Evolutionary conservation across 2,329 filamentous ascomycete species (phyloP).

Genomic region (Dryadomyces sulphureus): DNA sequence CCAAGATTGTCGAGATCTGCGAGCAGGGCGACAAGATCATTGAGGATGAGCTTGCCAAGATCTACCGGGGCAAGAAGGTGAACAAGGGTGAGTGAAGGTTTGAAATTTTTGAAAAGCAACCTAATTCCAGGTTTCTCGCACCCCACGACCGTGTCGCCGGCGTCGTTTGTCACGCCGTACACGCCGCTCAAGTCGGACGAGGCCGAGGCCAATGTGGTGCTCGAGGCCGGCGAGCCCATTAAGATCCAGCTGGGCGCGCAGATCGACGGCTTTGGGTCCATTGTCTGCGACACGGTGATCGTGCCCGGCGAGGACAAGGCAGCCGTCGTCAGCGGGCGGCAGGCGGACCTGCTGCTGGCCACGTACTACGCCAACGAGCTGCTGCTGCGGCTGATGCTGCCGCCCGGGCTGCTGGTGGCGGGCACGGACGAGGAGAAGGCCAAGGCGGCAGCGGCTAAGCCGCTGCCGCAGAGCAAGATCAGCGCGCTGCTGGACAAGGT

Average conservation of each 20-base stretch:
- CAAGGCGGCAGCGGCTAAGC: constrained; percentile 70
- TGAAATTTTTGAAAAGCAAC: neutral
- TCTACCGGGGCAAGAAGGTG: constrained; percentile 98
- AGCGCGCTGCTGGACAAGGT: constrained; percentile 81
- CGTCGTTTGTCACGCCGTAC: constrained; percentile 90
- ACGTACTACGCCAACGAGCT: constrained; percentile 95
- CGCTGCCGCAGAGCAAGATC: constrained; percentile 75
- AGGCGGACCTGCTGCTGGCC: constrained; percentile 78
- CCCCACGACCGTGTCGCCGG: constrained; percentile 88
- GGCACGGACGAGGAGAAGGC: constrained; percentile 92
- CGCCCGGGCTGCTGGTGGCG: constrained; percentile 68
- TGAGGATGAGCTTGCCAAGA: constrained; percentile 84
- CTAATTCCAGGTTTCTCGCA: constrained; percentile 58
- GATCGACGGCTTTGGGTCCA: constrained; percentile 88
- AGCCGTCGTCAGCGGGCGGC: constrained; percentile 55
- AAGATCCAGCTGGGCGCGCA: constrained; percentile 99
- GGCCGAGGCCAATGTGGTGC: constrained; percentile 62
- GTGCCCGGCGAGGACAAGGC: constrained; percentile 48
- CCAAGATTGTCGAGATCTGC: constrained; percentile 88
- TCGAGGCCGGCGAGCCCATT: constrained; percentile 75
- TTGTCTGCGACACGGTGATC: constrained; percentile 85
- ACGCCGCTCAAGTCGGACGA: constrained; percentile 79
- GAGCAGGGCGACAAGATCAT: constrained; percentile 91
- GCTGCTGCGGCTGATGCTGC: constrained; percentile 77
- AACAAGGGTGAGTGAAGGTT: constrained; percentile 54